Base-by-base conservation (phyloP, 208 protist species). In the Acanthamoeba royreba region DNA sequence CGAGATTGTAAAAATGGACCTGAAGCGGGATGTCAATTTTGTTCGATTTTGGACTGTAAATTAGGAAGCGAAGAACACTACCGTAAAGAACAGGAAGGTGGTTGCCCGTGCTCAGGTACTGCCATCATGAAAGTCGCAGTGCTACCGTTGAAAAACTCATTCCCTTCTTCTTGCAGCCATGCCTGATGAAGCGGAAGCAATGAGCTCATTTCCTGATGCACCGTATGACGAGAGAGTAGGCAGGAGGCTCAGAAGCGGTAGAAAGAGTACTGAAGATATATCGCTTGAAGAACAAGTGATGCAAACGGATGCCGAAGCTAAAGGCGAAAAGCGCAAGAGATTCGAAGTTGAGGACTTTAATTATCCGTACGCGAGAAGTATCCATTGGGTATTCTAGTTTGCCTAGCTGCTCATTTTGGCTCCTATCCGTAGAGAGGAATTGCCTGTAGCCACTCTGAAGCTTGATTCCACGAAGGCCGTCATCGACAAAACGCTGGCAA, bases 41-140 rank as follows among this genome's bases (percentile, higher is more conserved):
- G 72, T 31, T 83, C 72, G 19, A 83, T 83, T 83, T 83, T 83
- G 72, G 72, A 83, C 72, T 83, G 72, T 83, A 83, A 83, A 83
- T 83, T 35, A 28, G 72, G 72, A 28, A 83, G 35, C 72, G 72
- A 83, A 45, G 72, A 83, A 25, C 72, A 83, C 72, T 83, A 83
- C 72, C 40, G 72, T 28, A 83, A 53, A 45, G 72, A 83, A 45
- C 46, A 47, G 19, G 72, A 83, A 19, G 72, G 72, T 28, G 72
- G 72, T 15, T 83, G 72, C 43, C 72, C 72, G 0, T 83, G 72
- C 22, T 45, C 43, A 31, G 43, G 42, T 47, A 83, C 72, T 15
- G 11, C 43, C n/a, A n/a, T n/a, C n/a, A n/a, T n/a, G n/a, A n/a
- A n/a, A n/a, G n/a, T n/a, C n/a, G n/a, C n/a, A n/a, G n/a, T n/a